Evolutionary conservation across 495 filamentous ascomycete species (phyloP), one percentile per base, ranked within the genome.

Genomic region (Barbatosphaeria neglecta): DNA sequence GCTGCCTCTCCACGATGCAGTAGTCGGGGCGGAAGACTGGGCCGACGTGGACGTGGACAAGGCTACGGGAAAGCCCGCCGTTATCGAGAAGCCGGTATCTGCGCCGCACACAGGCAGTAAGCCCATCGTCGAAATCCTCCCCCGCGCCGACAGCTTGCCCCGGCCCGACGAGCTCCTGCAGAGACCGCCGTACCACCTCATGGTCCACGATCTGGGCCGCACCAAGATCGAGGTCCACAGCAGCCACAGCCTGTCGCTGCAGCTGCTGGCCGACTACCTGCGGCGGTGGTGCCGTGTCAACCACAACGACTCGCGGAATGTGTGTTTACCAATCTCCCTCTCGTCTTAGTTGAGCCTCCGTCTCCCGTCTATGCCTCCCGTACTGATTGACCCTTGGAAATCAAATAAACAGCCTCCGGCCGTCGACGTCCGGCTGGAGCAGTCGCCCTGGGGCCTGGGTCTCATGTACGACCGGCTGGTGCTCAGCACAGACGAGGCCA

Each of bases 131-230:
- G 55, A 61, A 19, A 47, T 54, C 41, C 48, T 71, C 15, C 67
- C 67, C 3, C 51, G 48, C 22, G 48, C 60, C 17, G 51, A 22
- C 0, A 51, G 53, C 0, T 50, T 70, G 1, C 59, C 62, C 7
- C 44, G 61, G 5, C 65, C 64, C 3, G 60, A 66, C 24, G 55
- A 67, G 38, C 49, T 69, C 6, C 55, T 69, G 24, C 52, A 60
- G 9, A 54, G 46, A 10, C 62, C 66, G 5, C 67, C 68, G 8
- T 72, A 70, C 37, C 53, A 69, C 41, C 61, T 72, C 18, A 51
- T 47, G 10, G 45, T 70, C 3, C 45, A 44, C 16, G 41, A 41
- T 9, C 35, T 23, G 6, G 41, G 52, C 6, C 41, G 41, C 18
- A 23, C 22, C 4, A 16, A 42, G 1, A 52, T 69, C 23, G 55